Percentiles rank a stretch among this genome's conserved stretches.
Evolutionary conservation across 345 rosid genomes (phyloP).

Genomic region (Salix dunnii): DNA sequence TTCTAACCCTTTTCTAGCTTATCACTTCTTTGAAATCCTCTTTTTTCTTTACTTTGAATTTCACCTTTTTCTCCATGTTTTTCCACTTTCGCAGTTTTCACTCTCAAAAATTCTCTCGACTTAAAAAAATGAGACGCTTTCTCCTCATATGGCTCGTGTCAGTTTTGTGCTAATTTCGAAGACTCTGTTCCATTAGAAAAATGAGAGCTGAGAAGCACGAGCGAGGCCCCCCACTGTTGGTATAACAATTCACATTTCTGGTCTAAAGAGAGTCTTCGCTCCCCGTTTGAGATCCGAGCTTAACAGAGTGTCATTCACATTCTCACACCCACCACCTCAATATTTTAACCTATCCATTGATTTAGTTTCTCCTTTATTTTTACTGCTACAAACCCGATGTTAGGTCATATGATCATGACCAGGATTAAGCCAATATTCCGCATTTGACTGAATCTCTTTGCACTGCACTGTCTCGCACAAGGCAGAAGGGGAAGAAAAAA

Average conservation of each 20-base stretch:
- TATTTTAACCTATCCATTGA: slow-evolving; percentile 20
- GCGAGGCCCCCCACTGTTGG: slow-evolving; percentile 1
- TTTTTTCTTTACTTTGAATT: slow-evolving; percentile 19
- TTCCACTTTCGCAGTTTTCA: slow-evolving; percentile 27
- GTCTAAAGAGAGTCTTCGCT: slow-evolving; percentile 28
- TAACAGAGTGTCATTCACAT: slow-evolving; percentile 35
- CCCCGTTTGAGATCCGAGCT: slow-evolving; percentile 55
- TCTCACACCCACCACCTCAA: slow-evolving; percentile 20
- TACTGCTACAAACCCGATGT: slow-evolving; percentile 30
- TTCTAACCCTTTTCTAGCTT: slow-evolving; percentile 39
- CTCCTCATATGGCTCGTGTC: slow-evolving; percentile 10
- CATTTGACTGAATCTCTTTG: slow-evolving; percentile 31
- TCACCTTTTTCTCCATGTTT: slow-evolving; percentile 12
- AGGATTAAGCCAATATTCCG: slow-evolving; percentile 1
- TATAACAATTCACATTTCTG: neutral
- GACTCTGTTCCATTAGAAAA: neutral
- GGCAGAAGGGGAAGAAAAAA: too few species aligned
- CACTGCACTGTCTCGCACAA: neutral
- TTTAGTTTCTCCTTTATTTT: neutral
- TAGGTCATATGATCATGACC: slow-evolving; percentile 26
- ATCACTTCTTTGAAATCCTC: slow-evolving; percentile 13
- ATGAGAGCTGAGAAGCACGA: slow-evolving; percentile 14
- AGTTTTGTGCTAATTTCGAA: slow-evolving; percentile 14
- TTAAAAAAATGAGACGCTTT: neutral
- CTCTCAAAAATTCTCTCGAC: slow-evolving; percentile 4